A percentile compares a stretch with the other conserved stretches of the same genome.
Conservation (phyloP, 2,329 filamentous ascomycete genomes). For the Penicillium carneum region DNA sequence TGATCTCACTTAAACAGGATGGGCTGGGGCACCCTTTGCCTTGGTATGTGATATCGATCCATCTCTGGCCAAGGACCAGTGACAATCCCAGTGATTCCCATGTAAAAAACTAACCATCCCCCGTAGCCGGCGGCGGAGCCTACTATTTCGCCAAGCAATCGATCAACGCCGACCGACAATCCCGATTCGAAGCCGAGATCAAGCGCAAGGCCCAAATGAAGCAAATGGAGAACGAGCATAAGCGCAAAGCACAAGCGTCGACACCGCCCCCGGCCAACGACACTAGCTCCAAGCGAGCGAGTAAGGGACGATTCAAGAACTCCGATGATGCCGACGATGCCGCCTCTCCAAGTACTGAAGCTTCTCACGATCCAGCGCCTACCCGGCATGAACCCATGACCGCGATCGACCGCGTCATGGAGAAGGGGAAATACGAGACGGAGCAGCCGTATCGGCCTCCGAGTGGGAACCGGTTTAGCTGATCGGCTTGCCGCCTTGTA, state of each 20-base stretch:
- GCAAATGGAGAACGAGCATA: conserved; percentile 47
- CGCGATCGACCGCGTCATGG: conserved; percentile 69
- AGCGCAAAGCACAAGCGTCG: conserved; percentile 39
- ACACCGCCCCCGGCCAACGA: conserved; percentile 35
- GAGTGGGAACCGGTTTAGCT: conserved; percentile 87
- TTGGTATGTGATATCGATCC: conserved; percentile 65
- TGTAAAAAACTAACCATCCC: conserved; percentile 15
- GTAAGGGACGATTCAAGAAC: conserved; percentile 40
- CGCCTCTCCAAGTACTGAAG: conserved; percentile 74
- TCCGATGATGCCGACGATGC: conserved; percentile 53
- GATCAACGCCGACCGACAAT: conserved; percentile 87
- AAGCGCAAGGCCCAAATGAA: conserved; percentile 59
- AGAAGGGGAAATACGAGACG: conserved; percentile 92
- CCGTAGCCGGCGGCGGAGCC: conserved; percentile 80
- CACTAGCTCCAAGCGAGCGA: conserved; percentile 47
- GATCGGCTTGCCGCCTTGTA: conserved; percentile 17
- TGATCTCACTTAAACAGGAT: conserved; percentile 64
- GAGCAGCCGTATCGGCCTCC: conserved; percentile 74
- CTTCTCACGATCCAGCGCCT: conserved; percentile 79
- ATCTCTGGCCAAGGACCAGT: background rate
- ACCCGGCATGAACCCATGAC: conserved; percentile 80
- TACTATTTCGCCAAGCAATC: conserved; percentile 95
- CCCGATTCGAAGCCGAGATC: conserved; percentile 74
- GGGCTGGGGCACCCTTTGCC: conserved; percentile 88
- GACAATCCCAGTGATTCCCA: too few relatives aligned